Evolutionary conservation across 768 basidiomycete genomes (phyloP), one percentile per base, ranked within the genome.

Genomic region (Boletus patriciae): DNA sequence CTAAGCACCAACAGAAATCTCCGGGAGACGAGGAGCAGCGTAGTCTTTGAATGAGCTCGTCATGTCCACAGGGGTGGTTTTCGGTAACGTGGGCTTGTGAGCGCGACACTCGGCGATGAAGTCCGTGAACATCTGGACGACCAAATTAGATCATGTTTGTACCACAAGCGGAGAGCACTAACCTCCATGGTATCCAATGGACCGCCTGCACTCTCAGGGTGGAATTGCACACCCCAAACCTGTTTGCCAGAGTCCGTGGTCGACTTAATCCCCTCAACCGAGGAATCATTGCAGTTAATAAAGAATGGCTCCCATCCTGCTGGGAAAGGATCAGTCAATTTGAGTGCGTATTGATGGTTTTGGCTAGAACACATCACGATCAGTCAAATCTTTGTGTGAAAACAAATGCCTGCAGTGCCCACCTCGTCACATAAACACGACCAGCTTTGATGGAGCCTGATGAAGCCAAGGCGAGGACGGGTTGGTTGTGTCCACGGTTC

Each of bases 401-500:
- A 27, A 50, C 34, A 19, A 18, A 36, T 27, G 37, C 15, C 23
- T 40, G 27, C 18, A 49, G 40, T 18, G 18, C 77, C 40, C 70
- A 89, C 86, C 89, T 94, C 2, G 94, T 99, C 44, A 99, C 95
- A 74, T 98, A 98, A 25, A 98, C 95, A 44, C 97, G 82, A 18
- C 97, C 97, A 50, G 95, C 94, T 70, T 85, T 92, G 78, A 98
- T 94, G 25, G 91, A 93, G 4, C 96, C 95, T 11, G 90, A 82
- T 27, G 87, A 89, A n/a, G 95, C 94, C 51, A 98, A 79, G 29
- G 97, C 96, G 43, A 99, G 80, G 13, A 99, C 97, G 31, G 97
- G 97, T 72, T 99, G 97, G 71, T 99, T 99, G 74, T 99, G 97
- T 18, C 97, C 97, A 62, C 97, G 88, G 72, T 99, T 98, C n/a